Percentiles rank a stretch among this genome's conserved stretches.
Conservation (phyloP, 768 basidiomycete genomes). For the Termitomyces sp. region DNA sequence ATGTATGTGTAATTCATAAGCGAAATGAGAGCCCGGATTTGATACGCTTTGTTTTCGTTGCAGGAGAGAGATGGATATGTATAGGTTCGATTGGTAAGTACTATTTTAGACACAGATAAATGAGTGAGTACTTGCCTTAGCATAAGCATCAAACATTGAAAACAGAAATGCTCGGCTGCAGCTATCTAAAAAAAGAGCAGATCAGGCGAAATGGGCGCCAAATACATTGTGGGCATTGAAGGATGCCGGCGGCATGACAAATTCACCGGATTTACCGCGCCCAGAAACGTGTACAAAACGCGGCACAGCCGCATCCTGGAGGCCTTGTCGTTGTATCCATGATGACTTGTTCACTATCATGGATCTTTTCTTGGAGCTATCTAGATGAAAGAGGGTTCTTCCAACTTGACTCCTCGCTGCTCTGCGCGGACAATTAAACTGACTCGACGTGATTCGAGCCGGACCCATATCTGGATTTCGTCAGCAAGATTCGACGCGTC, state of each 20-base stretch:
- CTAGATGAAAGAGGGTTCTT: background rate
- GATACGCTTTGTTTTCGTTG: background rate
- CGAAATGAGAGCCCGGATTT: background rate
- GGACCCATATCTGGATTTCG: background rate
- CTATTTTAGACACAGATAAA: background rate
- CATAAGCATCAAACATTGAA: background rate
- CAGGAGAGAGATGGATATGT: too few relatives aligned
- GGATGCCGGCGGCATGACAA: constrained; percentile 4
- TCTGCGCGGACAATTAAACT: background rate
- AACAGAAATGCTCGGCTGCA: background rate
- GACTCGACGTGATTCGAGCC: background rate
- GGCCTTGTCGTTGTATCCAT: background rate
- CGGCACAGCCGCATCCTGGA: constrained; percentile 6
- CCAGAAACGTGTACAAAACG: constrained; percentile 7
- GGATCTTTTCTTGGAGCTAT: background rate
- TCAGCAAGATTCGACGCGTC: background rate
- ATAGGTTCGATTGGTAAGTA: too few relatives aligned
- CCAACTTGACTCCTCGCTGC: background rate
- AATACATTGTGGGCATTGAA: background rate
- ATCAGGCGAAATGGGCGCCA: constrained; percentile 2
- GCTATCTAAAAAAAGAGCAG: background rate
- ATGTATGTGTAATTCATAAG: background rate
- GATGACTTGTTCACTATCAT: background rate
- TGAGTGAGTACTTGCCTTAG: too few relatives aligned
- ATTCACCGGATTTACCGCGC: constrained; percentile 3